Percentiles rank a stretch among this genome's conserved stretches.
Conservation (phyloP, 345 rosid genomes). For the Rhizophora apiculata region DNA sequence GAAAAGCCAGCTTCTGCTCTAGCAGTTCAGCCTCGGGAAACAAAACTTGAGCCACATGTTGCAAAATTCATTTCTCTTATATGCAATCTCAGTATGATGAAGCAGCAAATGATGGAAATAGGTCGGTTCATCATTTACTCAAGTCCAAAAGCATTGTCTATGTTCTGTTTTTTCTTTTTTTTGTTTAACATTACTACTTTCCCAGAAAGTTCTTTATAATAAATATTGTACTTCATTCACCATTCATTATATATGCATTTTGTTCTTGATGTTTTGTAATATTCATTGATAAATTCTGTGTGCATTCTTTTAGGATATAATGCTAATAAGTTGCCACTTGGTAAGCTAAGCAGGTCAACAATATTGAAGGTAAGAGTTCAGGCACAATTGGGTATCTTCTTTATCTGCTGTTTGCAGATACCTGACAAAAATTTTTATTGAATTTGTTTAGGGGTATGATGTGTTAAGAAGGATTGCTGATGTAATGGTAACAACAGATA, state of each 20-base stretch:
- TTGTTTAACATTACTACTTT: slow-evolving; percentile 1
- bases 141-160: slow-evolving; percentile 6
- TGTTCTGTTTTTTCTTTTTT: not conserved
- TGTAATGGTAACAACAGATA: slow-evolving; percentile 44
- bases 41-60: slow-evolving; percentile 61
- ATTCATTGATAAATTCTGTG: slow-evolving; percentile 7
- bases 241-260: not conserved
- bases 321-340: slow-evolving; percentile 90
- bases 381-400: slow-evolving; percentile 5
- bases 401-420: not conserved
- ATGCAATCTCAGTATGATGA: slow-evolving; percentile 88
- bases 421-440: slow-evolving; percentile 14
- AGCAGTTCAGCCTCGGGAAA: slow-evolving; percentile 51
- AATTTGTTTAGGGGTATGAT: slow-evolving; percentile 64
- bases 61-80: slow-evolving; percentile 81
- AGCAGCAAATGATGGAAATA: slow-evolving; percentile 91
- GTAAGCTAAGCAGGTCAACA: slow-evolving; percentile 81
- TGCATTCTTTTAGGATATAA: slow-evolving; percentile 54
- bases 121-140: slow-evolving; percentile 42
- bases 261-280: slow-evolving; percentile 4
- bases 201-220: not conserved
- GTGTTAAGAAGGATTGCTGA: slow-evolving; percentile 73
- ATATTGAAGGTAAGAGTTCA: slow-evolving; percentile 45
- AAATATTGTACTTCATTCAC: too few relatives aligned
- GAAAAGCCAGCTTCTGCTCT: slow-evolving; percentile 32